These are phyloP conservation scores for Exsudoporus floridanus DNA, from an alignment of 1,284 basidiomycete genomes.

Conservation along the genomic window DNA sequence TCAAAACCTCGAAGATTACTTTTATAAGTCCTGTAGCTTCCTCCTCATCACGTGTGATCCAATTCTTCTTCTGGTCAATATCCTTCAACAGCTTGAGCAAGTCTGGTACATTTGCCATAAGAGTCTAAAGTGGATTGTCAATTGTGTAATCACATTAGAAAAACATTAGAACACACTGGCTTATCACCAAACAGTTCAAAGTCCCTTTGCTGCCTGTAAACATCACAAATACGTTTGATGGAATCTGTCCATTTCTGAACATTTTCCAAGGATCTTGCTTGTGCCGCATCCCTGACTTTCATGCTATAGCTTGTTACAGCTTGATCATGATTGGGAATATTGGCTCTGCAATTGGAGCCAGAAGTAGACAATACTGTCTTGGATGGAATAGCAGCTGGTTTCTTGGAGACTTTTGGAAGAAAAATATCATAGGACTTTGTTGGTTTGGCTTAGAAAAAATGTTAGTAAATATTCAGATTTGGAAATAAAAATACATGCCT, in stretches of 20 bases:
- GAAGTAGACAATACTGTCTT: too few relatives aligned
- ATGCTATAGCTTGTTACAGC: not conserved
- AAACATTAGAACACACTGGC: conserved; percentile 11
- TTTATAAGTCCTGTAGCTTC: conserved; percentile 6
- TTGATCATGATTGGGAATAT: too few relatives aligned
- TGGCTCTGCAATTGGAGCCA: too few relatives aligned
- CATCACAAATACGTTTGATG: conserved; percentile 5
- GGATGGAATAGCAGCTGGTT: not conserved
- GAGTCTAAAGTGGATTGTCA: conserved; percentile 12
- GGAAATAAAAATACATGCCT: not conserved
- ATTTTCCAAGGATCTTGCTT: not conserved
- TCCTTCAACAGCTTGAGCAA: conserved; percentile 24
- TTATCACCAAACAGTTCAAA: conserved; percentile 23
- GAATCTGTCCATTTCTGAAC: conserved; percentile 15
- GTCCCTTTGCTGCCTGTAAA: not conserved
- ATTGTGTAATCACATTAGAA: too few relatives aligned
- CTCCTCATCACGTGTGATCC: conserved; percentile 22
- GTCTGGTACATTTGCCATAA: not conserved
- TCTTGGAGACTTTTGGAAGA: not conserved
- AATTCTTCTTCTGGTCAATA: conserved; percentile 24
- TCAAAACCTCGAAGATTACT: not conserved
- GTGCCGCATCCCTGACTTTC: not conserved
- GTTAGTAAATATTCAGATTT: not conserved
- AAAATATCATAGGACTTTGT: not conserved
- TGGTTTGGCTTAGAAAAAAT: not conserved